phyloP scores from a whole-genome alignment of 139 green algal genomes.

The Trebouxia sp. region DNA sequence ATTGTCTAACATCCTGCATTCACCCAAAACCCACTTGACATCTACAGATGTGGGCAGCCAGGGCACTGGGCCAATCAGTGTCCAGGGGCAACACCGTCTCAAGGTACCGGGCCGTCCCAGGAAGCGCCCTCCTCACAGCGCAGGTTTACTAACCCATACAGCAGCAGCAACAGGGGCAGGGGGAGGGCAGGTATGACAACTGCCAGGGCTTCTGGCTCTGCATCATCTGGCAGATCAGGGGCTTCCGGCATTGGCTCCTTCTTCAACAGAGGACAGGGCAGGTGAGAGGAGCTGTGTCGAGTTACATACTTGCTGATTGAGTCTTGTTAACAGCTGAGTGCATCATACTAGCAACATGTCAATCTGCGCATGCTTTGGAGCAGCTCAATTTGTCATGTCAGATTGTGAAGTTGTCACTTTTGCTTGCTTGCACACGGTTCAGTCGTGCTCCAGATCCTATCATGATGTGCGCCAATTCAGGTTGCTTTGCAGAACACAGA shows the following conservation, averaged over 20 bases:
- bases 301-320: too few relatives aligned
- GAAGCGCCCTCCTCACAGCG: neutral
- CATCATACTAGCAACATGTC: too few relatives aligned
- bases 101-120: constrained; percentile 6
- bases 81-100: constrained; percentile 15
- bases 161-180: constrained; percentile 26
- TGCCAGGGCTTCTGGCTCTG: neutral
- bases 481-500: too few relatives aligned
- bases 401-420: too few relatives aligned
- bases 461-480: too few relatives aligned
- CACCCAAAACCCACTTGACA: neutral
- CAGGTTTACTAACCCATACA: constrained; percentile 17
- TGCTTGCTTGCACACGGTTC: too few relatives aligned
- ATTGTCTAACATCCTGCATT: neutral
- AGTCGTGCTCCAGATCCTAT: too few relatives aligned
- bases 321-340: neutral
- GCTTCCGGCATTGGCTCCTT: constrained; percentile 7
- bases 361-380: too few relatives aligned
- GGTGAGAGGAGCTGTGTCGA: neutral
- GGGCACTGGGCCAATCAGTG: constrained; percentile 45
- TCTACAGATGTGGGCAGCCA: constrained; percentile 30
- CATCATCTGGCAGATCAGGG: neutral
- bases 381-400: too few relatives aligned
- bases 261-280: neutral
- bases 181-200: neutral